These are phyloP conservation scores for Ogataea trehalophila DNA, from an alignment of 805 yeast species.

Conservation along the genomic window DNA sequence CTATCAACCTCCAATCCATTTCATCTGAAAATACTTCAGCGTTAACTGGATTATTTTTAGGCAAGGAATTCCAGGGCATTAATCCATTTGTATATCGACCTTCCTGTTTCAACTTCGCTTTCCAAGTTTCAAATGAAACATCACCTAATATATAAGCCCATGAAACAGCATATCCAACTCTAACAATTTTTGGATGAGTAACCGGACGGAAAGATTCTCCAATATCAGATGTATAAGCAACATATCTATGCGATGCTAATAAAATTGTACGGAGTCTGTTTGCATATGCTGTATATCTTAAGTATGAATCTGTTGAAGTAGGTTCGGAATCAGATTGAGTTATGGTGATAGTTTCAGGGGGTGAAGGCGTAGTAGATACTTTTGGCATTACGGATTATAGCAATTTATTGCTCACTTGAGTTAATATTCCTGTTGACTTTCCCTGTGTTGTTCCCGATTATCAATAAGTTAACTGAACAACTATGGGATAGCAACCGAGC, in stretches of 20 bases:
- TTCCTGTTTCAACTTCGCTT: constrained; percentile 57
- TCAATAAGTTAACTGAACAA: no score
- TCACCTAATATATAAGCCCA: constrained; percentile 77
- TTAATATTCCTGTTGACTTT: no score
- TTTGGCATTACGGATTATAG: no score
- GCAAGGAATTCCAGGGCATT: constrained; percentile 60
- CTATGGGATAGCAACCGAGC: no score
- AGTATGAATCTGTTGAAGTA: constrained; percentile 21
- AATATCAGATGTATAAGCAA: constrained; percentile 81
- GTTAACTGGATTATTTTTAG: constrained; percentile 33
- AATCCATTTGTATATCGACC: constrained; percentile 58
- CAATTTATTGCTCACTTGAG: no score
- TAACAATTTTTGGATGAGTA: constrained; percentile 64
- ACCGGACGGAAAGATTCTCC: constrained; percentile 86
- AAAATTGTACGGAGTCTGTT: constrained; percentile 67
- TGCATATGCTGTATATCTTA: constrained; percentile 82
- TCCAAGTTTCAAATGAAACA: constrained; percentile 71
- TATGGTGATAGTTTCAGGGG: no score
- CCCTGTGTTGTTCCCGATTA: no score
- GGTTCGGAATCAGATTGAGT: neutral
- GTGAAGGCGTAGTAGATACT: no score
- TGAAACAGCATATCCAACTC: constrained; percentile 63
- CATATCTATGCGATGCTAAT: constrained; percentile 71
- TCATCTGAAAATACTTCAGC: constrained; percentile 36
- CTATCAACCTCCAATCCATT: constrained; percentile 63